Percentiles rank a stretch among this genome's conserved stretches.
Conservation (phyloP, 495 filamentous ascomycete genomes). For the Apiosordaria backusii region DNA sequence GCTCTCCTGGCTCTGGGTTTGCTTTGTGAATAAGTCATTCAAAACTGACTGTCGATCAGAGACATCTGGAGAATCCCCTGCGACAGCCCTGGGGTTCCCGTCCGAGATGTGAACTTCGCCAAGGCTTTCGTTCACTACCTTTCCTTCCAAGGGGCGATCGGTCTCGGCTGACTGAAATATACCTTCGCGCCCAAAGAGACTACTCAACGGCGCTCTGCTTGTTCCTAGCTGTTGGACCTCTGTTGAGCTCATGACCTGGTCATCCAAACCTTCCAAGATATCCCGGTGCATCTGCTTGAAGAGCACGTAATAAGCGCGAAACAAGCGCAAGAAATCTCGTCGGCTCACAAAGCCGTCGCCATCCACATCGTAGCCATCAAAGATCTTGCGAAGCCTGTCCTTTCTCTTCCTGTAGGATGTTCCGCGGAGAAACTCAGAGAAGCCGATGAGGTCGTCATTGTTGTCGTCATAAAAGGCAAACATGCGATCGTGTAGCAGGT, state of each 20-base stretch:
- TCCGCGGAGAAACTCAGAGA: slow-evolving; percentile 83
- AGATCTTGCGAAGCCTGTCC: slow-evolving; percentile 70
- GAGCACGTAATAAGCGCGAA: slow-evolving; percentile 82
- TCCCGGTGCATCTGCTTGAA: slow-evolving; percentile 82
- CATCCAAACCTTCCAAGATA: slow-evolving; percentile 75
- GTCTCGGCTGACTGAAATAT: slow-evolving; percentile 58
- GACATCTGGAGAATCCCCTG: slow-evolving; percentile 41
- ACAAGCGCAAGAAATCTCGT: slow-evolving; percentile 87
- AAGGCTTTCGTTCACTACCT: slow-evolving; percentile 48
- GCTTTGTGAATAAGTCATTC: slow-evolving; percentile 36
- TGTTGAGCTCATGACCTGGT: slow-evolving; percentile 67
- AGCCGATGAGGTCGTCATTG: slow-evolving; percentile 83
- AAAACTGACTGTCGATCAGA: slow-evolving; percentile 42
- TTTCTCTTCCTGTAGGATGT: slow-evolving; percentile 78
- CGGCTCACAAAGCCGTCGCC: slow-evolving; percentile 82
- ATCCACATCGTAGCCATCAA: slow-evolving; percentile 88
- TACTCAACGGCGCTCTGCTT: slow-evolving; percentile 74
- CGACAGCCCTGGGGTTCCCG: slow-evolving; percentile 36
- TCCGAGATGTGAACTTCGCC: slow-evolving; percentile 64
- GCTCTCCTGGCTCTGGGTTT: slow-evolving; percentile 26
- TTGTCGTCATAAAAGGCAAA: slow-evolving; percentile 96
- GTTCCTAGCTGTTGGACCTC: slow-evolving; percentile 70
- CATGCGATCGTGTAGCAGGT: slow-evolving; percentile 90
- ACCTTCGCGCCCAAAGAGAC: slow-evolving; percentile 60
- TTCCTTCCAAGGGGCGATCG: slow-evolving; percentile 60